Percentiles rank a stretch among this genome's conserved stretches.
phyloP scores from a whole-genome alignment of 1,139 yeast species.

The Yamadazyma friedrichii region DNA sequence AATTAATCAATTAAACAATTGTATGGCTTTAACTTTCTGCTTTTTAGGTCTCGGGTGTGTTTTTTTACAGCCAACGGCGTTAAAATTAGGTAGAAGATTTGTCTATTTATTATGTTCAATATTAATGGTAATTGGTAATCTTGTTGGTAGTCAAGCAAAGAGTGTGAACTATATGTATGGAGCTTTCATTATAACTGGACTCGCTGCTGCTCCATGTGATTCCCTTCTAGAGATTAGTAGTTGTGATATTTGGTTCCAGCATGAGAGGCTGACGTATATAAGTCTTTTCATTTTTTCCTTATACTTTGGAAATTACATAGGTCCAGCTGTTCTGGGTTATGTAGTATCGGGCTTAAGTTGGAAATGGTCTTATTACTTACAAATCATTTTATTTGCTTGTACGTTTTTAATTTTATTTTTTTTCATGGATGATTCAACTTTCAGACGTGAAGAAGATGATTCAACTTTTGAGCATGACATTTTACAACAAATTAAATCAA shows the following conservation, averaged over 20 bases:
- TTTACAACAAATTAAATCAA: conserved; percentile 25
- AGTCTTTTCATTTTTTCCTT: conserved; percentile 41
- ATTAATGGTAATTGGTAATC: conserved; percentile 30
- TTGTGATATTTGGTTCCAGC: conserved; percentile 49
- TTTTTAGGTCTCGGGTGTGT: conserved; percentile 40
- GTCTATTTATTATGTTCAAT: conserved; percentile 38
- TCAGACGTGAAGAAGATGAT: conserved; percentile 22
- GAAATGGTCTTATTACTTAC: conserved; percentile 47
- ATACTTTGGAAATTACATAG: conserved; percentile 43
- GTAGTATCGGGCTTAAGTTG: conserved; percentile 37
- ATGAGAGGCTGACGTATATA: conserved; percentile 44
- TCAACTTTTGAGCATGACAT: conserved; percentile 20
- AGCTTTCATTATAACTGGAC: conserved; percentile 34
- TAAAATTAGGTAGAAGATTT: conserved; percentile 39
- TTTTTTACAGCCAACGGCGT: conserved; percentile 41
- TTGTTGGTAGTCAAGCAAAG: conserved; percentile 35
- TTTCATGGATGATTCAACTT: conserved; percentile 47
- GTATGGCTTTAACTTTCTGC: conserved; percentile 33
- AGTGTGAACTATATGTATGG: conserved; percentile 28
- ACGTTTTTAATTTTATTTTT: conserved; percentile 42
- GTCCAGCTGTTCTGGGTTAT: conserved; percentile 47
- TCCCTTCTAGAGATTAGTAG: conserved; percentile 48
- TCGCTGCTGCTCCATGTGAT: conserved; percentile 51
- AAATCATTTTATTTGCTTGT: conserved; percentile 47
- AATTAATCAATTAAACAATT: conserved; percentile 25